Base-by-base conservation (phyloP, 768 basidiomycete species). In the Mycena rosella region DNA sequence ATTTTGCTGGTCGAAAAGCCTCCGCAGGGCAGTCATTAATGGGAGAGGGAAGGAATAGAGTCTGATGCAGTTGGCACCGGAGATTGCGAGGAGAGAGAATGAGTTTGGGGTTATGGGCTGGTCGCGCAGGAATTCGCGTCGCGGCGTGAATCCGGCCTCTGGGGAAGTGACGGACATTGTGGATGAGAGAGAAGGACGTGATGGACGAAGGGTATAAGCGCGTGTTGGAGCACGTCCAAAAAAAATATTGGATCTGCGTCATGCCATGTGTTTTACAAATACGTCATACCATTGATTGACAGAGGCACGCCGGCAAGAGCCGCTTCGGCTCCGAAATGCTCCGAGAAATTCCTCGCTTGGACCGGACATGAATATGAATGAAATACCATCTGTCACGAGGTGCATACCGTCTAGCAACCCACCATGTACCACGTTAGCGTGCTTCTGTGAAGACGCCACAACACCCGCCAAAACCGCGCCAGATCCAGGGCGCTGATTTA, bases 81-180 rank as follows among this genome's bases (percentile, higher is more conserved):
- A 86, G 67, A 94, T 80, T n/a, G 92, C 86, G 51, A 94, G 82
- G 63, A 94, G 84, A 32, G 89, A 85, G 77, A 94, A 94, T 22
- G 87, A 80, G 72, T 87, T 91, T 44, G 80, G 76, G 18, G 85
- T 82, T 10, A 75, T 73, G 60, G 81, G 83, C 58, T 84, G 84
- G 73, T 91, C 87, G 38, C 85, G 87, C 65, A 90, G 79, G 77
- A 94, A 94, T 78, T 94, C 92, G 74, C 87, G 90, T 73, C 92
- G 80, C 24, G 93, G 92, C 38, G 84, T 83, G 69, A 93, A 91
- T 59, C 83, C 81, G 69, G 83, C 77, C 56, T 87, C 85, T 72
- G 67, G 81, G 76, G 64, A 78, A 71, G 65, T 67, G 73, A 49
- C 74, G 60, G 54, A 74, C 68, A 71, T 73, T 47, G 63, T 54